phyloP scores from a whole-genome alignment of 2,329 filamentous ascomycete species.

The Penicillium sp. region DNA sequence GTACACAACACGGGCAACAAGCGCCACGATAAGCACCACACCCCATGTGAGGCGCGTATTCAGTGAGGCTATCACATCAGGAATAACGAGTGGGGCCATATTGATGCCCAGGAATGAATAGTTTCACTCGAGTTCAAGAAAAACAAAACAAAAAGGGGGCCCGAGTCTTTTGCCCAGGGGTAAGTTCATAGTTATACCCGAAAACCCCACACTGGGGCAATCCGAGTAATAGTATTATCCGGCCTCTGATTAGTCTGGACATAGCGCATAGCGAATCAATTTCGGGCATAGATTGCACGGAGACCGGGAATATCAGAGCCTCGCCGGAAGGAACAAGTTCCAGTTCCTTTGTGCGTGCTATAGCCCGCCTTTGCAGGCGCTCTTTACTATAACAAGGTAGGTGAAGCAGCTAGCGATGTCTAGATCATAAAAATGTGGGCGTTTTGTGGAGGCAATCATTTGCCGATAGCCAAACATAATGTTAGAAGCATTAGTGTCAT shows the following conservation, averaged over 20 bases:
- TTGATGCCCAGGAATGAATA: background rate
- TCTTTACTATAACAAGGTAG: background rate
- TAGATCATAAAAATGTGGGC: background rate
- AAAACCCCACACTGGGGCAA: background rate
- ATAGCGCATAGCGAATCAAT: background rate
- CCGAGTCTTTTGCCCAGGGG: background rate
- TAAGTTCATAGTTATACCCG: background rate
- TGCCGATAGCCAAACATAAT: background rate
- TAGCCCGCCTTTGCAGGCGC: background rate
- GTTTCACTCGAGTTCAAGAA: background rate
- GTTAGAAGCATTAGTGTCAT: background rate
- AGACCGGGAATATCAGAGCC: background rate
- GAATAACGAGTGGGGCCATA: background rate
- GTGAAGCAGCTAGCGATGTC: background rate
- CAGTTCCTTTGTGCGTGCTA: background rate
- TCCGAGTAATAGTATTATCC: background rate
- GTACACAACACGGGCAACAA: constrained; percentile 3
- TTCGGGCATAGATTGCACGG: background rate
- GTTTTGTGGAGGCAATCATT: background rate
- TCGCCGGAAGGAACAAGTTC: background rate
- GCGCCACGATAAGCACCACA: background rate
- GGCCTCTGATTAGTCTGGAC: background rate
- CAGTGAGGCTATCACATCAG: background rate
- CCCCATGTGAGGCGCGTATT: background rate
- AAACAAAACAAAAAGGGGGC: background rate